Evolutionary conservation across 2,329 filamentous ascomycete species (phyloP), one percentile per base, ranked within the genome.

Genomic region (Xylaria polymorpha): DNA sequence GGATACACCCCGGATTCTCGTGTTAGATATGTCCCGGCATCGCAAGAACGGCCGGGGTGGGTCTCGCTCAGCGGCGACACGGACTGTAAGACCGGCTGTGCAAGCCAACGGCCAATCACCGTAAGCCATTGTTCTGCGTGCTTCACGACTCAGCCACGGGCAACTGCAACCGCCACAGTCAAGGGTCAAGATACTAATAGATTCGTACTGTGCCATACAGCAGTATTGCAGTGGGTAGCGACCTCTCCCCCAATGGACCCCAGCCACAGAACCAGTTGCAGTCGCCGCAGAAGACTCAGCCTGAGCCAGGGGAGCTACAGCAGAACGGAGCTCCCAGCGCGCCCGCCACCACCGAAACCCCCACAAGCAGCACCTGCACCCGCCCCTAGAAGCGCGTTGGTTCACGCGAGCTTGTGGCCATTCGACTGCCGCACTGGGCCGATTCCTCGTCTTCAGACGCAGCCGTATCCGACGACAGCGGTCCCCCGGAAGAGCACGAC

Each of bases 351-450:
- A 39, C 8, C 15, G 56, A 67, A 32, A 29, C 25, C 25, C 29
- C 66, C 51, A 35, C 58, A 57, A 57, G 64, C 64, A 67, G 64
- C 64, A 62, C 37, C 37, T 35, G 64, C 44, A 67, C 65, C 66
- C 51, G 61, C 55, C 50, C 37, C 57, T 73, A 69, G 71, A 59
- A 71, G 63, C 71, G 72, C 66, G 68, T 73, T 62, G 71, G 69
- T 66, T 4, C 64, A 70, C 73, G 73, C 69, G 73, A 74, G 61
- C 71, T 74, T 59, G 60, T 57, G 51, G 66, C 69, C 3, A 70
- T 73, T 66, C 39, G 58, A 58, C 51, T 51, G 48, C 67, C 69
- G 10, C 62, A 66, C 43, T 70, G 69, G 65, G 51, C 44, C 29
- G 66, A 71, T 35, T 51, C 67, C 60, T 64, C 67, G 41, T 67